These are phyloP conservation scores for Lactarius deliciosus DNA, from an alignment of 768 basidiomycete species.

Conservation along the genomic window DNA sequence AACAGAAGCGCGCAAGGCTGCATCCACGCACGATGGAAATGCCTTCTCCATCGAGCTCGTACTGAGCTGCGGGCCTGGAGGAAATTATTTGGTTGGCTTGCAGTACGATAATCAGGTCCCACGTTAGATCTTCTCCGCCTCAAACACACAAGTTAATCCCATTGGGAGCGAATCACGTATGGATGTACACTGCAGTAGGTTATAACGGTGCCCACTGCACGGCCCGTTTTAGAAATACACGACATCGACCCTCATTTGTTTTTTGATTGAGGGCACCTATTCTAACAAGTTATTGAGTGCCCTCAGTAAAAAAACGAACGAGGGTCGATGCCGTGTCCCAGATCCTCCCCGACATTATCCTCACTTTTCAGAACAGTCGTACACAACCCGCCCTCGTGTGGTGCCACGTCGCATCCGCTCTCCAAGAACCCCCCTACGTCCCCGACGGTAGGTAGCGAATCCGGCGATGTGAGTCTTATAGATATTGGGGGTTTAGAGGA, in stretches of 20 bases:
- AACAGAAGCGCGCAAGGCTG: too few species aligned
- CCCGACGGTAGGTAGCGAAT: background rate
- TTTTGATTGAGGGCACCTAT: background rate
- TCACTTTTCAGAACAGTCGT: background rate
- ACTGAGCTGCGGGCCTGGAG: background rate
- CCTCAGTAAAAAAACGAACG: background rate
- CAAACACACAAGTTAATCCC: too few species aligned
- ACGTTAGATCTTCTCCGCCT: too few species aligned
- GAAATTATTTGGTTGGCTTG: background rate
- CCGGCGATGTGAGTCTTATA: background rate
- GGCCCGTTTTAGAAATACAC: background rate
- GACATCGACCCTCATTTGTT: too few species aligned
- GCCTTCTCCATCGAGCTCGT: background rate
- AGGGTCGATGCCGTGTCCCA: background rate
- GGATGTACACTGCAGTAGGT: too few species aligned
- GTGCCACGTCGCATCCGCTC: background rate
- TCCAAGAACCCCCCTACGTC: background rate
- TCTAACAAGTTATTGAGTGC: background rate
- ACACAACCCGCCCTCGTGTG: background rate
- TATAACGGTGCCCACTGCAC: too few species aligned
- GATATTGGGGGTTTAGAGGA: background rate
- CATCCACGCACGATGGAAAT: too few species aligned
- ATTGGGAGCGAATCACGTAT: too few species aligned
- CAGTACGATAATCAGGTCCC: background rate
- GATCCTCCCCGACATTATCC: background rate